phyloP scores from a whole-genome alignment of 2,329 filamentous ascomycete species.

The Dothidotthia symphoricarpi region DNA sequence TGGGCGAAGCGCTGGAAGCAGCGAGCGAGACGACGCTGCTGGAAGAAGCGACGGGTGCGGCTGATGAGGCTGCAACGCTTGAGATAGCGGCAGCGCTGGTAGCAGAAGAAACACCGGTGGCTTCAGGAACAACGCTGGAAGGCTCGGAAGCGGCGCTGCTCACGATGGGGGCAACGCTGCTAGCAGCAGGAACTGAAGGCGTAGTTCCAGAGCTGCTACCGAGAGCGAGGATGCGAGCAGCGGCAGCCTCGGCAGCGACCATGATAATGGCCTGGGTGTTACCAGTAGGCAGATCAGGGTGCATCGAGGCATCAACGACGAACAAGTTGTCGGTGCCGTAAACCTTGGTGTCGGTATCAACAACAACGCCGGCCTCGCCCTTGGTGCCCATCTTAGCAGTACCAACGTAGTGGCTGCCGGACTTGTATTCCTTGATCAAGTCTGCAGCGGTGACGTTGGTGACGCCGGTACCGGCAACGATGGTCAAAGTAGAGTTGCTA shows the following conservation, averaged over 20 bases:
- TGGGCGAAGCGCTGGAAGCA: constrained; percentile 19
- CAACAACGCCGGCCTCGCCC: constrained; percentile 44
- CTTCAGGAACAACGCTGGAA: background rate
- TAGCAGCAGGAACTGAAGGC: constrained; percentile 1
- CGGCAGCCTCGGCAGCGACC: constrained; percentile 62
- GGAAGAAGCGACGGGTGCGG: constrained; percentile 1
- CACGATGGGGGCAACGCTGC: constrained; percentile 6
- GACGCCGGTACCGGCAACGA: constrained; percentile 38
- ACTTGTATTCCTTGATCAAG: constrained; percentile 34
- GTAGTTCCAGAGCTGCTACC: constrained; percentile 20
- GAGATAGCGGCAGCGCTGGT: constrained; percentile 2
- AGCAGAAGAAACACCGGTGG: background rate
- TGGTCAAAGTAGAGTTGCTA: constrained; percentile 29
- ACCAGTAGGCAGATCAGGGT: constrained; percentile 66
- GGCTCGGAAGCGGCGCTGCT: constrained; percentile 1
- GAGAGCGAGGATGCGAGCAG: constrained; percentile 52
- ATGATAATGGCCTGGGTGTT: constrained; percentile 68
- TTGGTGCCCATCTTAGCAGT: constrained; percentile 55
- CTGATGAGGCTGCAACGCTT: background rate
- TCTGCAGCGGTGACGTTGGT: constrained; percentile 43
- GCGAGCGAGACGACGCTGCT: no score
- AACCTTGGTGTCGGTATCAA: constrained; percentile 43
- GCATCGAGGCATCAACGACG: constrained; percentile 51
- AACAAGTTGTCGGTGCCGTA: constrained; percentile 46
- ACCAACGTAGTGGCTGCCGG: constrained; percentile 46